phyloP scores from a whole-genome alignment of 1,284 basidiomycete species.

The Salmacisia buchloeana region DNA sequence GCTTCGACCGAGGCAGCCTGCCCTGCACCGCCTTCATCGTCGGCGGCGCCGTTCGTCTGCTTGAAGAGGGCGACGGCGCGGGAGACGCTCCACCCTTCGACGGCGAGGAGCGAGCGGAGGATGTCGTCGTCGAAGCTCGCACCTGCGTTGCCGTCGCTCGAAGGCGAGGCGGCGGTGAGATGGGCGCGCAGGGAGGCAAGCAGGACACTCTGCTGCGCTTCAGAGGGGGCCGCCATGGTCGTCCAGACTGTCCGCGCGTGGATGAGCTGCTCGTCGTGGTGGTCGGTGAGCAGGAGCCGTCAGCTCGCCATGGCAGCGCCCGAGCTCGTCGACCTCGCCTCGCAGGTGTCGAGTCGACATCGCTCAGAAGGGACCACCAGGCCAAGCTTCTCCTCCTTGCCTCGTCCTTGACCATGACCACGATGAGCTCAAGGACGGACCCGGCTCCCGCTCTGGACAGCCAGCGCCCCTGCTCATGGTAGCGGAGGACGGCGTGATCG shows the following conservation, averaged over 20 bases:
- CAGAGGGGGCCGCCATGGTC: not conserved
- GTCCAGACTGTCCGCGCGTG: not conserved
- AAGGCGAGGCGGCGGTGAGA: not conserved
- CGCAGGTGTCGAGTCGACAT: no score
- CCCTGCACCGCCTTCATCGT: not conserved
- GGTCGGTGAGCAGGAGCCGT: not conserved
- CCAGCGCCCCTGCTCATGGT: not conserved
- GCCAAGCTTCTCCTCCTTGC: not conserved
- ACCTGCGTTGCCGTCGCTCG: no score
- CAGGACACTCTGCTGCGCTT: not conserved
- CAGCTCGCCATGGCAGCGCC: no score
- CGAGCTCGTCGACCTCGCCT: no score
- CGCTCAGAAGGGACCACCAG: not conserved
- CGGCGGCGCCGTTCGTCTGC: conserved; percentile 25
- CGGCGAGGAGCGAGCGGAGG: conserved; percentile 23
- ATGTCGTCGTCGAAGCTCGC: conserved; percentile 18
- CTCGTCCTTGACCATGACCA: no score
- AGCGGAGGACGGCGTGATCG: not conserved
- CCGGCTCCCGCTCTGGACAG: no score
- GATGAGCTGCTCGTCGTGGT: not conserved
- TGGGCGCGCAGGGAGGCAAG: conserved; percentile 3
- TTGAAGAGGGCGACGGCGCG: conserved; percentile 23
- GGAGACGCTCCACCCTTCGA: conserved; percentile 27
- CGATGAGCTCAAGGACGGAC: not conserved
- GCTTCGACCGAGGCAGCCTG: conserved; percentile 12